Conservation (phyloP, 768 basidiomycete genomes). For the Russula compacta region DNA sequence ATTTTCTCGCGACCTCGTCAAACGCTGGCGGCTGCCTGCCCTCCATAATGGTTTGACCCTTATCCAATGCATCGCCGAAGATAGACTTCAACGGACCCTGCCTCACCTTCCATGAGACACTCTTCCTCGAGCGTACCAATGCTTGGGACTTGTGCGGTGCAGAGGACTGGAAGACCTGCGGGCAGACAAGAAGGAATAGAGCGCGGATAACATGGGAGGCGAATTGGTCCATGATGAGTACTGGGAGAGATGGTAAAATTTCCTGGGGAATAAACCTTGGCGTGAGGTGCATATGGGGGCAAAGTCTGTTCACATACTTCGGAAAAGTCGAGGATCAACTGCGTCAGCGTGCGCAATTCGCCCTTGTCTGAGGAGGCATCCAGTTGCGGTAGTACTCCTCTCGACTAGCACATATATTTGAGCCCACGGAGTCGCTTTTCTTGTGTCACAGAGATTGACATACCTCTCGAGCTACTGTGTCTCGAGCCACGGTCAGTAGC, state of each 20-base stretch:
- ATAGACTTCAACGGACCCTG: slow-evolving; percentile 79
- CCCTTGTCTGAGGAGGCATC: slow-evolving; percentile 42
- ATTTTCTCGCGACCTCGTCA: slow-evolving; percentile 30
- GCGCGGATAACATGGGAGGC: slow-evolving; percentile 86
- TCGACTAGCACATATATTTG: slow-evolving; percentile 31
- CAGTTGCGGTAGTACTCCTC: slow-evolving; percentile 43
- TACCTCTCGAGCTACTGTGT: slow-evolving; percentile 67
- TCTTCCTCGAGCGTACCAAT: slow-evolving; percentile 74
- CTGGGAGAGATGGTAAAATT: slow-evolving; percentile 50
- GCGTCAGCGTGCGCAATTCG: slow-evolving; percentile 57
- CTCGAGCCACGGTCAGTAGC: slow-evolving; percentile 54
- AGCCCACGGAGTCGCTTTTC: background rate
- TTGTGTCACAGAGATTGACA: slow-evolving; percentile 5
- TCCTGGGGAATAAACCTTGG: slow-evolving; percentile 39
- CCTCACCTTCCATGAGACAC: slow-evolving; percentile 68
- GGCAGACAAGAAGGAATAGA: slow-evolving; percentile 68
- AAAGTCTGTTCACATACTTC: slow-evolving; percentile 36
- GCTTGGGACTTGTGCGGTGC: slow-evolving; percentile 29
- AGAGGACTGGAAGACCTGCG: slow-evolving; percentile 38
- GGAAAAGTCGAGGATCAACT: slow-evolving; percentile 53
- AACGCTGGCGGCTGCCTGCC: slow-evolving; percentile 37
- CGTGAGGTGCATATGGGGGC: background rate
- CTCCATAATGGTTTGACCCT: slow-evolving; percentile 21
- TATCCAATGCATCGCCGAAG: slow-evolving; percentile 39
- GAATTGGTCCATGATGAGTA: slow-evolving; percentile 74